These are phyloP conservation scores for Omphalea diandra DNA, from an alignment of 441 rosid genomes.

Conservation along the genomic window DNA sequence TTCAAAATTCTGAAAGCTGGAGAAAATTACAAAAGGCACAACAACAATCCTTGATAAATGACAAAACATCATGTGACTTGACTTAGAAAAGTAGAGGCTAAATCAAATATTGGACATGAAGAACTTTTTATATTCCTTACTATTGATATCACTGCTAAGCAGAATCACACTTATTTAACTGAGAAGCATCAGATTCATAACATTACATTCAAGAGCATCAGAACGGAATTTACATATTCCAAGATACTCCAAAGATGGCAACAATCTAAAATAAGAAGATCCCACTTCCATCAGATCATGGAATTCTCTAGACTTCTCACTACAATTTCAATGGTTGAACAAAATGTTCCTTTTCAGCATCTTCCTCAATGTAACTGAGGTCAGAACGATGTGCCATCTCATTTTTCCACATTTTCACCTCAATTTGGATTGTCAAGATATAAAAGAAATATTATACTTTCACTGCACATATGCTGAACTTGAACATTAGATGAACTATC, in stretches of 20 bases:
- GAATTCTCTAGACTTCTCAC: not conserved
- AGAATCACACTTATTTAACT: not conserved
- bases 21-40: not conserved
- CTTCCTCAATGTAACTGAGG: not conserved
- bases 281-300: not conserved
- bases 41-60: not conserved
- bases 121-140: not conserved
- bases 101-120: not conserved
- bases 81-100: not conserved
- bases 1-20: not conserved
- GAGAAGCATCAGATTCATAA: not conserved
- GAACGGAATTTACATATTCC: not conserved
- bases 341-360: not conserved
- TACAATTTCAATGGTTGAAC: not conserved
- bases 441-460: too few relatives aligned
- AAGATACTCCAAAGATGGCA: not conserved
- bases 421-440: not conserved
- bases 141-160: not conserved
- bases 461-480: not conserved
- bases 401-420: not conserved
- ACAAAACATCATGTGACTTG: conserved; percentile 5
- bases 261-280: not conserved
- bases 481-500: not conserved
- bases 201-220: not conserved
- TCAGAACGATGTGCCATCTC: not conserved